Percentiles rank a stretch among this genome's conserved stretches.
Conservation (phyloP, 169 alveolate genomes). For the Plasmodium gallinaceum region DNA sequence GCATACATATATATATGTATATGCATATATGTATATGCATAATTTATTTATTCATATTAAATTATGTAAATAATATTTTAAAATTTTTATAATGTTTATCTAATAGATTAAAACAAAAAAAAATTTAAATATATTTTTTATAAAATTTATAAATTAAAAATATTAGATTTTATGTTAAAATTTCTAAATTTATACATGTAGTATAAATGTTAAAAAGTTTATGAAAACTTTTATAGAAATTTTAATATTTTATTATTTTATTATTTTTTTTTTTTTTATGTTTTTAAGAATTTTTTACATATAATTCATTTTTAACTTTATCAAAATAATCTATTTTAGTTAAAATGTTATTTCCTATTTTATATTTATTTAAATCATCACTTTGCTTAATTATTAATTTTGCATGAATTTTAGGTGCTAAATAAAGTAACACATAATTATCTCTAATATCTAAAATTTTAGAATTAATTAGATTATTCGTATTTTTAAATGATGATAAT, state of each 20-base stretch:
- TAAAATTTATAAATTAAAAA: too few relatives aligned
- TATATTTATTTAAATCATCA: constrained; percentile 7
- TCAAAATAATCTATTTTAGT: constrained; percentile 31
- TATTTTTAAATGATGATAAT: constrained; percentile 52
- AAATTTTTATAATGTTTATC: not conserved
- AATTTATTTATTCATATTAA: not conserved
- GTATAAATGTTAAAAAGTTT: not conserved
- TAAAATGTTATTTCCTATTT: constrained; percentile 10
- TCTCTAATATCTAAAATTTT: constrained; percentile 11
- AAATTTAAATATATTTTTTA: not conserved
- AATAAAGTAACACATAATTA: constrained; percentile 21
- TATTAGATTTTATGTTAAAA: too few relatives aligned
- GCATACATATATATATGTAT: not conserved
- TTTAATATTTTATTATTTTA: not conserved
- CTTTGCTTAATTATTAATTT: constrained; percentile 12
- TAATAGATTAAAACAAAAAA: not conserved
- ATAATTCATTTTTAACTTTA: constrained; percentile 17
- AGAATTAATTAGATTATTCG: constrained; percentile 7
- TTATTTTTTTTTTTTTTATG: not conserved
- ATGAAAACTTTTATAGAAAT: not conserved
- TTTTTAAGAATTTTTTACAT: constrained; percentile 9
- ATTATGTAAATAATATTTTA: not conserved
- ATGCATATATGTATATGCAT: not conserved
- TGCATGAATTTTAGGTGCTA: constrained; percentile 58
- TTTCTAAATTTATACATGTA: not conserved